Base-by-base conservation (phyloP, 2,329 filamentous ascomycete genomes). In the Aspergillus ruber region DNA sequence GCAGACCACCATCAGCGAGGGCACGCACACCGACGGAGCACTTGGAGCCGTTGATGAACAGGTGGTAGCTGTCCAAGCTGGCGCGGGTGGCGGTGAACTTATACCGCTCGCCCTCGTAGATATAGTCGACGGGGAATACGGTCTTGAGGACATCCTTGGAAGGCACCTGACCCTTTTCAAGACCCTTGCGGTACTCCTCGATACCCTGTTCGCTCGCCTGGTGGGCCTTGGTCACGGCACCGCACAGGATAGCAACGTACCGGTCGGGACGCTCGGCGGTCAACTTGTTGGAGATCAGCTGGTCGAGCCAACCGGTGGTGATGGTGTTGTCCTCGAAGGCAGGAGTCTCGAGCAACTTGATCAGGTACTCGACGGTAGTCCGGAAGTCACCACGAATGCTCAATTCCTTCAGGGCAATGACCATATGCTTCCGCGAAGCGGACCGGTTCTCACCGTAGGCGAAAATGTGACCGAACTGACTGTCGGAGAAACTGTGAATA, bases 301-400 rank as follows among this genome's bases (percentile, higher is more conserved):
- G 90, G 67, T 98, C 93, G 40, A 98, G 81, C 93, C 93, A 98
- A 61, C 91, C 93, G 15, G 93, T 98, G 32, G 93, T 96, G 69
- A 98, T 98, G 56, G 93, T 98, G 78, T 98, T 98, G 52, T 94
- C 90, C 74, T 97, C 91, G 66, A 98, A 98, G 50, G 90, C 93
- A 54, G 95, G 91, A 0, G 94, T 98, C 74, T 98, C 93, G 41
- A 98, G 82, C 56, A 98, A 82, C 79, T 98, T 98, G 74, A 98
- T 97, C 55, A 98, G 82, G 69, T 98, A 98, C 71, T 98, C 93
- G 47, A 98, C 91, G 1, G 93, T 98, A 46, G 93, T 98, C 66
- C 90, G 82, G 81, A 98, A 98, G 70, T 98, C 93, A 80, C 93
- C 93, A 74, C 93, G 93, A 77, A 98, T 98, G 76, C 91, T 98